These are phyloP conservation scores for Sicyos baderoa DNA, from an alignment of 306 rosid genomes.

Conservation along the genomic window DNA sequence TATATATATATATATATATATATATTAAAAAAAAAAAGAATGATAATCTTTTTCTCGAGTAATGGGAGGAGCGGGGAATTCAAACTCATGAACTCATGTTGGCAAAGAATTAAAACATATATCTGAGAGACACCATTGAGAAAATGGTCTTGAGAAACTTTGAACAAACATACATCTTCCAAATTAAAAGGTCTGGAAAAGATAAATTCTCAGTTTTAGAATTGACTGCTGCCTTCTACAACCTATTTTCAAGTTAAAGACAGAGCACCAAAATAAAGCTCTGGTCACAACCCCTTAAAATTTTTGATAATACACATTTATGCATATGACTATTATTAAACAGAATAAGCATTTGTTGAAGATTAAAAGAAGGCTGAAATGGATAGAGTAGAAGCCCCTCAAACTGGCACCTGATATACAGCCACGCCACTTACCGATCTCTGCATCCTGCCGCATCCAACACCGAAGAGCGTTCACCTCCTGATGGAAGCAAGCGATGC, in stretches of 20 bases:
- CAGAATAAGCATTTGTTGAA: conserved; percentile 26
- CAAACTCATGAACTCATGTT: too few relatives aligned
- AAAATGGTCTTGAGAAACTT: conserved; percentile 17
- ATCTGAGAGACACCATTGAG: background rate
- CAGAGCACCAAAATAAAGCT: conserved; percentile 44
- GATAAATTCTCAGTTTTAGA: conserved; percentile 21
- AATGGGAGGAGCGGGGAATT: too few relatives aligned
- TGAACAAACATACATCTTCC: conserved; percentile 17
- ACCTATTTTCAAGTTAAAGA: conserved; percentile 26
- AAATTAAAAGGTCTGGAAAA: conserved; percentile 7
- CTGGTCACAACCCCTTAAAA: conserved; percentile 30
- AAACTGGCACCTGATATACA: background rate
- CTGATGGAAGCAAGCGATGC: conserved; percentile 1
- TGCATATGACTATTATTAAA: conserved; percentile 23
- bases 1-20: too few relatives aligned
- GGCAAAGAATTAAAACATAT: background rate
- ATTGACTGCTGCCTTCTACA: conserved; percentile 39
- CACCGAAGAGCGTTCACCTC: conserved; percentile 10
- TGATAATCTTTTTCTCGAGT: background rate
- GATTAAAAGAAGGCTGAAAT: conserved; percentile 15
- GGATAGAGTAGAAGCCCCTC: conserved; percentile 11
- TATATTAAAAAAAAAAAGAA: too few relatives aligned
- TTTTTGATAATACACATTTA: conserved; percentile 38
- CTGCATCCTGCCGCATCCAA: background rate
- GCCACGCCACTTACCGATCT: conserved; percentile 10